Evolutionary conservation across 1,284 basidiomycete species (phyloP), one percentile per base, ranked within the genome.

Genomic region (Heterobasidion irregulare): DNA sequence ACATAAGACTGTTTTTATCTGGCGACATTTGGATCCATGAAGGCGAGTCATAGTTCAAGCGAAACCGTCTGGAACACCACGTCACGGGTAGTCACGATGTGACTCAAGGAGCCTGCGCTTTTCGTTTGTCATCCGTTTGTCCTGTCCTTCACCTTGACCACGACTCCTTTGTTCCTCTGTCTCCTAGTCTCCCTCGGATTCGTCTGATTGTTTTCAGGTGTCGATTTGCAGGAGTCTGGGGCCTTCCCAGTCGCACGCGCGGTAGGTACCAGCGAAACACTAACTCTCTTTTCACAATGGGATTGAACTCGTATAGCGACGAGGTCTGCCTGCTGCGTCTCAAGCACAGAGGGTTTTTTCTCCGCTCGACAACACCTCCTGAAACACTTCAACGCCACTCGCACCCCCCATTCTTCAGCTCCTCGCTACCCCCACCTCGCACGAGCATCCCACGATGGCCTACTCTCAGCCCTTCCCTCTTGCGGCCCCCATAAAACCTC

Each of bases 381-480:
- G 26, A 16, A 32, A n/a, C 16, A 16, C 46, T 8, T 44, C 41
- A 44, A 44, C 12, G 41, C 41, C 4, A 13, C 41, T 13, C 41
- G 41, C 41, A 44, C 41, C 0, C 47, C 47, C 13, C 15, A 26
- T 26, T 26, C 47, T 15, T 19, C 47, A 48, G 12, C 15, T 26
- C 12, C 47, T 26, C 7, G 2, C 13, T 4, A 16, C 48, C 1
- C 33, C 19, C 12, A 36, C 48, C 32, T 8, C 15, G 33, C 15
- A n/a, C 34, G 26, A n/a, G 15, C 12, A 12, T 26, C 15, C 13
- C 34, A 53, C 35, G 12, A 80, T 80, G 79, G 73, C 78, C 38
- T 79, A 75, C 61, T 67, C 75, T 32, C 84, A 89, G 68, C 86
- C 87, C 7, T 89, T 89, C 58, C 87, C 87, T 59, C 81, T 87